Evolutionary conservation across 306 rosid genomes (phyloP).

Genomic region (Corylus americana): DNA sequence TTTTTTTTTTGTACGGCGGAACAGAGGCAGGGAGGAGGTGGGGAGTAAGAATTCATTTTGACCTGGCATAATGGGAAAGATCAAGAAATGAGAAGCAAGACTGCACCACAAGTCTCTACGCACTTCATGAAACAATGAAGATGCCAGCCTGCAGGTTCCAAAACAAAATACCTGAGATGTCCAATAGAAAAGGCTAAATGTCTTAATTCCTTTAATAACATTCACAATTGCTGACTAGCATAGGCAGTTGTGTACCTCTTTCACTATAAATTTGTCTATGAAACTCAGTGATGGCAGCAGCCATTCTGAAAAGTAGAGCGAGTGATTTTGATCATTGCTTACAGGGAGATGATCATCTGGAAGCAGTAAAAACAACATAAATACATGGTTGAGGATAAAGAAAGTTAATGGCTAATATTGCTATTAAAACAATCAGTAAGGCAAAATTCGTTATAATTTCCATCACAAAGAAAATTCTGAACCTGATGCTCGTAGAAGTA

Average conservation of each 20-base stretch:
- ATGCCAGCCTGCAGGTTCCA: conserved; percentile 57
- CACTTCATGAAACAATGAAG: conserved; percentile 42
- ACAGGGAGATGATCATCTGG: conserved; percentile 49
- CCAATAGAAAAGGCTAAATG: neutral
- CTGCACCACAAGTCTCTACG: conserved; percentile 16
- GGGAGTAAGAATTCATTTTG: neutral
- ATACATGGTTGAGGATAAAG: conserved; percentile 19
- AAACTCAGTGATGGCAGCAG: conserved; percentile 57
- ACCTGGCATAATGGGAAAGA: neutral
- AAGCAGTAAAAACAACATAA: conserved; percentile 24
- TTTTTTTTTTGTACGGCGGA: neutral
- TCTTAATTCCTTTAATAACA: conserved; percentile 12
- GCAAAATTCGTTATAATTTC: neutral
- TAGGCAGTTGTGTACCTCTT: conserved; percentile 53
- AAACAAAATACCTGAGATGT: conserved; percentile 20
- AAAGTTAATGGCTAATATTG: conserved; percentile 8
- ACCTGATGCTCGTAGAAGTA: conserved; percentile 76
- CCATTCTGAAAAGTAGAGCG: conserved; percentile 68
- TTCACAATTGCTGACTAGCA: conserved; percentile 14
- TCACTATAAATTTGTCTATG: conserved; percentile 61
- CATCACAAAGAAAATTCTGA: conserved; percentile 17
- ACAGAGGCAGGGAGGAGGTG: neutral
- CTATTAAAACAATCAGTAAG: conserved; percentile 1
- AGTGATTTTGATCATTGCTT: conserved; percentile 39
- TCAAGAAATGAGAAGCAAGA: conserved; percentile 5